Evolutionary conservation across 768 basidiomycete species (phyloP), one percentile per base, ranked within the genome.

Genomic region (Terana coerulea): DNA sequence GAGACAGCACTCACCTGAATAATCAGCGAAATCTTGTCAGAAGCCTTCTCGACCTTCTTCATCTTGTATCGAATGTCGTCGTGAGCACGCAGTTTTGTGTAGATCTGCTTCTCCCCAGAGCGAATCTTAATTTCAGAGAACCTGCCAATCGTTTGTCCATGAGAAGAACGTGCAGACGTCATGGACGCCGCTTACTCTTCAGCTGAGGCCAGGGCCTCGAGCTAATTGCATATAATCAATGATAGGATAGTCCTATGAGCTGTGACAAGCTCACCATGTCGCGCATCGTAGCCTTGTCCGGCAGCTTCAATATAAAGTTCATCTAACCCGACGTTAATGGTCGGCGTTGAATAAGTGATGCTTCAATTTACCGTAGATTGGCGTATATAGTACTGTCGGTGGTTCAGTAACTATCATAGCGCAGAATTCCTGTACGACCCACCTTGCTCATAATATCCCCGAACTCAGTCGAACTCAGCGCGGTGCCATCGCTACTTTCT

Each of bases 381-480:
- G 24, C 82, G 79, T 33, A 91, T 80, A 56, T 91, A 91, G 55
- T 87, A 83, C 89, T 91, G 56, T 14, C 15, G 24, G 12, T 53
- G 31, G 21, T 37, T 19, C 7, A 37, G 17, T 46, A 26, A 51
- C 15, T 44, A 15, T 21, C 12, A 34, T 11, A 53, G 44, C 6
- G 21, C 17, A 21, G 5, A 1, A 17, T 22, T 46, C n/a, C 24
- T 39, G 51, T 39, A 34, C 25, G 52, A 56, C 70, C 30, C 50
- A 85, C 91, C 74, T 86, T 91, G 79, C 84, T 88, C 88, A 91
- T 92, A 48, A 90, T 83, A 52, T 93, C 86, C 0, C 91, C 90
- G 56, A 78, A 89, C 49, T 89, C 83, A 1, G 90, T 91, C 5
- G 82, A 81, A 17, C 61, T 63, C 19, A 91, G 68, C 40, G 63